Evolutionary conservation across 1,284 basidiomycete species (phyloP).

Genomic region (Papiliotrema flavescens): DNA sequence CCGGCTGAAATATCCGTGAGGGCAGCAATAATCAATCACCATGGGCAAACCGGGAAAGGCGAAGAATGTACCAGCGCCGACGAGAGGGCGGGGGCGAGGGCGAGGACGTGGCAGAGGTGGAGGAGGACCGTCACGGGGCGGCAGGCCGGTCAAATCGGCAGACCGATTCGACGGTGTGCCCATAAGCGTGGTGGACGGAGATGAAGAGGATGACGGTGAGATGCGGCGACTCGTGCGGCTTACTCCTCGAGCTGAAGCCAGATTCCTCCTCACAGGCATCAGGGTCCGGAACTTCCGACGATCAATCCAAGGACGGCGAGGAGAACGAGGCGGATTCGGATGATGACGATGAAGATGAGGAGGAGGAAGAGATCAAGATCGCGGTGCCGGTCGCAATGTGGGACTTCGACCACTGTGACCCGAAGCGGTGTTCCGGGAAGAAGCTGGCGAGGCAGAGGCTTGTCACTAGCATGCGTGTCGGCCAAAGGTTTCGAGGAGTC

Average conservation of each 20-base stretch:
- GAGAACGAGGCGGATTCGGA: slow-evolving; percentile 34
- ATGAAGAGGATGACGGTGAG: slow-evolving; percentile 20
- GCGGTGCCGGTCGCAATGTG: slow-evolving; percentile 81
- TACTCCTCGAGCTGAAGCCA: background rate
- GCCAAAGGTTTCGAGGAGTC: slow-evolving; percentile 82
- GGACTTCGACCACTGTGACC: slow-evolving; percentile 98
- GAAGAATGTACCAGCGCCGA: slow-evolving; percentile 19
- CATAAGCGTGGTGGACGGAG: background rate
- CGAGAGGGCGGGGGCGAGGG: slow-evolving; percentile 33
- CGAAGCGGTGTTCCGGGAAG: slow-evolving; percentile 89
- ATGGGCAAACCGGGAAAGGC: slow-evolving; percentile 44
- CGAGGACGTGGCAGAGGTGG: slow-evolving; percentile 19
- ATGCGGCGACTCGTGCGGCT: background rate
- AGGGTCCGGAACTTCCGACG: slow-evolving; percentile 12
- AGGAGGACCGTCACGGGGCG: slow-evolving; percentile 16
- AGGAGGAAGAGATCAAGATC: slow-evolving; percentile 47
- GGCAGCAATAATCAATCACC: background rate
- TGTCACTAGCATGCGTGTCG: slow-evolving; percentile 78
- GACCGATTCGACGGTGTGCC: slow-evolving; percentile 1
- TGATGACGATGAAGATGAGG: slow-evolving; percentile 31
- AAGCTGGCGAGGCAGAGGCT: slow-evolving; percentile 82
- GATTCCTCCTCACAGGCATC: slow-evolving; percentile 7
- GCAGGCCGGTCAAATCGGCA: slow-evolving; percentile 24
- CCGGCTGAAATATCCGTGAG: background rate
- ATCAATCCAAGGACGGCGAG: slow-evolving; percentile 10